These are phyloP conservation scores for Verticillium longisporum DNA, from an alignment of 2,329 filamentous ascomycete species.

Conservation along the genomic window DNA sequence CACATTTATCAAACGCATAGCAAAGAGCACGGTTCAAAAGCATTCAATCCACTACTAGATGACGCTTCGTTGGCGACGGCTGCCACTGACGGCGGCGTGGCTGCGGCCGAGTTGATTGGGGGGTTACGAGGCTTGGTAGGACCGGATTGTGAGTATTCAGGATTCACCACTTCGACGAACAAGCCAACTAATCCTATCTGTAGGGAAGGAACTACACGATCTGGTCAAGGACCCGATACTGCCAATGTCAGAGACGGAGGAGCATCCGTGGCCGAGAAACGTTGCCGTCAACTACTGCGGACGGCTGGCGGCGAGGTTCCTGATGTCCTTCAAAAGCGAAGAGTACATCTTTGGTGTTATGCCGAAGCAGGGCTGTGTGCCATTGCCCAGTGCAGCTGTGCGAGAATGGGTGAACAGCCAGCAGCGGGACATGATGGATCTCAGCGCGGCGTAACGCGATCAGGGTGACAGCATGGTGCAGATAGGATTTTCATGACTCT, in stretches of 20 bases:
- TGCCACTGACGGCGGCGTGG: slow-evolving; percentile 33
- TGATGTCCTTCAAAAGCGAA: slow-evolving; percentile 47
- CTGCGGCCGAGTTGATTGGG: slow-evolving; percentile 37
- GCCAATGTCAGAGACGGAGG: slow-evolving; percentile 27
- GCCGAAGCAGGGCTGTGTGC: neutral
- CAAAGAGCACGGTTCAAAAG: slow-evolving; percentile 32
- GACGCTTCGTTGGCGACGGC: slow-evolving; percentile 29
- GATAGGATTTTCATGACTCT: neutral
- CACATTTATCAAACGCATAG: slow-evolving; percentile 52
- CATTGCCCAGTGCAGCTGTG: neutral
- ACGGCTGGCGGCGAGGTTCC: slow-evolving; percentile 44
- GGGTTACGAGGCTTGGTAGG: slow-evolving; percentile 35
- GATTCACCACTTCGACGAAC: neutral
- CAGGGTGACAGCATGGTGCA: neutral
- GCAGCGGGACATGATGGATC: neutral
- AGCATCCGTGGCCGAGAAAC: slow-evolving; percentile 39
- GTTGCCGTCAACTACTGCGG: slow-evolving; percentile 45
- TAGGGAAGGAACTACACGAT: slow-evolving; percentile 34
- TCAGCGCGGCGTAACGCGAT: neutral
- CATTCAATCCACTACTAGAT: slow-evolving; percentile 51
- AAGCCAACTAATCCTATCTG: slow-evolving; percentile 21
- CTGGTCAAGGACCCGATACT: slow-evolving; percentile 40
- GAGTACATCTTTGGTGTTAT: slow-evolving; percentile 35
- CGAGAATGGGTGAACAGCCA: neutral
- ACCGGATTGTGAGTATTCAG: neutral